Percentiles rank a stretch among this genome's conserved stretches.
These are phyloP conservation scores for Fusarium sacchari DNA, from an alignment of 2,329 filamentous ascomycete genomes.

Conservation along the genomic window DNA sequence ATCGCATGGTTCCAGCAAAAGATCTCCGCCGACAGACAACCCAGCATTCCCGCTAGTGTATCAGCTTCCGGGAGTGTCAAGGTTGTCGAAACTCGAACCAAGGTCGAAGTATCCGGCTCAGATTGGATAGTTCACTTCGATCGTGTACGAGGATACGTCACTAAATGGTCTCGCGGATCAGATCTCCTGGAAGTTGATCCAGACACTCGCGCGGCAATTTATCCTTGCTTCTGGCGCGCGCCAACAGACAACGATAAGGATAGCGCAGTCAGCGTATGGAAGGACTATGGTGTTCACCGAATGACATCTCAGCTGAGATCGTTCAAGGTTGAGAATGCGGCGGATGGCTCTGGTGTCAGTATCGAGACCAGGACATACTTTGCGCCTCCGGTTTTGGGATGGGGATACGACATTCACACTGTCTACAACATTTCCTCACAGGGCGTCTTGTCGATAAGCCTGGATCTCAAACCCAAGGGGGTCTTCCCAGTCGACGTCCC, in stretches of 20 bases:
- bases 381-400: constrained; percentile 9
- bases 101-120: background rate
- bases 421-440: background rate
- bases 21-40: background rate
- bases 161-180: background rate
- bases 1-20: constrained; percentile 13
- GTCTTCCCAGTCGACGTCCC: background rate
- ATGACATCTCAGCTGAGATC: constrained; percentile 15
- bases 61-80: background rate
- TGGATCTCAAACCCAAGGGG: background rate
- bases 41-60: fast-evolving
- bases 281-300: constrained; percentile 6
- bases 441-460: background rate
- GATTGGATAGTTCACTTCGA: background rate
- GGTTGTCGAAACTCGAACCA: background rate
- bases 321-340: background rate
- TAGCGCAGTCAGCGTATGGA: background rate
- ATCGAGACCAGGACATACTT: background rate
- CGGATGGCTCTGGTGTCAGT: background rate
- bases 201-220: background rate
- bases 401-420: constrained; percentile 6
- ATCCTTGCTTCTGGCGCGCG: constrained; percentile 16
- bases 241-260: constrained; percentile 13
- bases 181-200: background rate
- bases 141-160: constrained; percentile 6